Evolutionary conservation across 75 land plant species (phyloP).

Genomic region (Azolla pinnata): DNA sequence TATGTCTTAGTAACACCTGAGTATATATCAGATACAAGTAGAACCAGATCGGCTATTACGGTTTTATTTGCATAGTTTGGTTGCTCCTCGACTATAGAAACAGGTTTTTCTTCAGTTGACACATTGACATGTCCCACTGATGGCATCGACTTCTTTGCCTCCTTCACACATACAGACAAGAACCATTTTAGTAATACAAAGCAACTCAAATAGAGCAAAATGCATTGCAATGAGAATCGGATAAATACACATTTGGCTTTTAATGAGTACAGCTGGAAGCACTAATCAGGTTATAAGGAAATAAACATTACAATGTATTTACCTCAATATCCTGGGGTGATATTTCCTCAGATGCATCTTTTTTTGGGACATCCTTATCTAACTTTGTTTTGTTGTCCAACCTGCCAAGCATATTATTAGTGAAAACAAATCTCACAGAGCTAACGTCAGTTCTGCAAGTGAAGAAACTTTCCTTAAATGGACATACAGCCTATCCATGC

Average conservation of each 20-base stretch:
- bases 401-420: too few relatives aligned
- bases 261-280: too few relatives aligned
- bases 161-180: too few relatives aligned
- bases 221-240: too few relatives aligned
- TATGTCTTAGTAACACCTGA: background rate
- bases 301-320: background rate
- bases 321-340: constrained; percentile 70
- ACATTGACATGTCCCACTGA: constrained; percentile 50
- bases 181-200: too few relatives aligned
- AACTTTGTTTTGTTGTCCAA: background rate
- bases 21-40: constrained; percentile 2
- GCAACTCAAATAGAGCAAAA: too few relatives aligned
- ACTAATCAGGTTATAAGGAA: background rate
- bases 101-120: constrained; percentile 56
- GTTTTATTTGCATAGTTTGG: constrained; percentile 63
- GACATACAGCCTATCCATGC: too few relatives aligned
- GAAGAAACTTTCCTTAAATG: too few relatives aligned
- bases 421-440: too few relatives aligned
- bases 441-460: too few relatives aligned
- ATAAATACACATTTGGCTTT: too few relatives aligned
- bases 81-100: constrained; percentile 54
- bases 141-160: constrained; percentile 59
- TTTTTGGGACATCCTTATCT: background rate
- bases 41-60: constrained; percentile 23
- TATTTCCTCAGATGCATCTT: constrained; percentile 34